Evolutionary conservation across 768 basidiomycete species (phyloP).

Genomic region (Boletus tomentosulus): DNA sequence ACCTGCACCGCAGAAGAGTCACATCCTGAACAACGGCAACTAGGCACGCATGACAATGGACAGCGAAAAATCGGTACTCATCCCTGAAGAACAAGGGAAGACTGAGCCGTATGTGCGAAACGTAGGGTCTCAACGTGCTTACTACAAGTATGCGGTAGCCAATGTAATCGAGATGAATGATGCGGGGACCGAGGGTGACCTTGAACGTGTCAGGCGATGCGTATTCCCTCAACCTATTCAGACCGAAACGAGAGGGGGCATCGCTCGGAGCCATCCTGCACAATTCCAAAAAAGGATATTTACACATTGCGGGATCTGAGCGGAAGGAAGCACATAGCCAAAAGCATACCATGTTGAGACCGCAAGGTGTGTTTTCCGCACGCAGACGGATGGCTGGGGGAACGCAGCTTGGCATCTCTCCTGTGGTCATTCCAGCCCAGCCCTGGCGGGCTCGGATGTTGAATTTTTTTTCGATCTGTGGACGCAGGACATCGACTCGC

Average conservation of each 20-base stretch:
- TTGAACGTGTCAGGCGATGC: slow-evolving; percentile 6
- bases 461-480: not conserved
- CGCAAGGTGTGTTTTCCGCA: not conserved
- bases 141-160: slow-evolving; percentile 2
- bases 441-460: not conserved
- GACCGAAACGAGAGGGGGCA: not conserved
- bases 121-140: not conserved
- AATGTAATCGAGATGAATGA: slow-evolving; percentile 1
- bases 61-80: not conserved
- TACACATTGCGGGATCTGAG: not conserved
- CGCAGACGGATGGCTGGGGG: not conserved
- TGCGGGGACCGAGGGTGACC: not conserved
- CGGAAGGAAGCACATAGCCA: not conserved
- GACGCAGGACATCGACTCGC: not conserved
- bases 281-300: not conserved
- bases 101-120: not conserved
- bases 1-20: not conserved
- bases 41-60: not conserved
- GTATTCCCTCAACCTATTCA: not conserved
- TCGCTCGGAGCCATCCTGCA: slow-evolving; percentile 9
- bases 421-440: not conserved
- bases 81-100: not conserved
- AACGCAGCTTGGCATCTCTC: not conserved
- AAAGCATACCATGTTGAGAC: not conserved
- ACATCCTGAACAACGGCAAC: not conserved